These are phyloP conservation scores for Populus hybrid DNA, from an alignment of 441 rosid genomes.

Conservation along the genomic window DNA sequence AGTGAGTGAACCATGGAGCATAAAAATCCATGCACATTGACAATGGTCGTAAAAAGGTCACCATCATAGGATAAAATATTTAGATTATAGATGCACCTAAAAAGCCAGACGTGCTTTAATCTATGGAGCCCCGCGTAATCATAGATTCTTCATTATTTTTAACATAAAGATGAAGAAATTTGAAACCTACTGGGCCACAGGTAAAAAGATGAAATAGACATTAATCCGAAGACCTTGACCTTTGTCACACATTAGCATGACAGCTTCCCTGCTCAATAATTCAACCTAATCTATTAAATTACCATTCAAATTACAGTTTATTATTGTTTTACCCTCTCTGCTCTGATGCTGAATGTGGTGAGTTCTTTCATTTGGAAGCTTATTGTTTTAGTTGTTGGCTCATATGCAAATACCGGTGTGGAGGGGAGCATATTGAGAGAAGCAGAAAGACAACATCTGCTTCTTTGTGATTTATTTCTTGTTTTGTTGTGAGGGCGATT, in stretches of 20 bases:
- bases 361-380: too few relatives aligned
- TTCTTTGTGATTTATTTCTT: too few relatives aligned
- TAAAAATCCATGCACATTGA: background rate
- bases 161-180: background rate
- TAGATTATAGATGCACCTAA: background rate
- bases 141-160: background rate
- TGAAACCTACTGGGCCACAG: background rate
- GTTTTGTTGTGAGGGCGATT: too few relatives aligned
- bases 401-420: too few relatives aligned
- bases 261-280: background rate
- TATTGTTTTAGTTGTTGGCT: too few relatives aligned
- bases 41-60: background rate
- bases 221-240: background rate
- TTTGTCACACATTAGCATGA: background rate
- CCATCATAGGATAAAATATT: slow-evolving; percentile 5
- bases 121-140: slow-evolving; percentile 12
- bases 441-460: too few relatives aligned
- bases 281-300: background rate
- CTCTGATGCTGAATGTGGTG: background rate
- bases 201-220: background rate
- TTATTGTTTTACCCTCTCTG: background rate
- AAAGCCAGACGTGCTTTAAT: background rate
- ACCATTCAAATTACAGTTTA: background rate
- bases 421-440: too few relatives aligned
- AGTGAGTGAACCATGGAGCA: background rate